phyloP scores from a whole-genome alignment of 495 filamentous ascomycete species.

The Parathielavia appendiculata region DNA sequence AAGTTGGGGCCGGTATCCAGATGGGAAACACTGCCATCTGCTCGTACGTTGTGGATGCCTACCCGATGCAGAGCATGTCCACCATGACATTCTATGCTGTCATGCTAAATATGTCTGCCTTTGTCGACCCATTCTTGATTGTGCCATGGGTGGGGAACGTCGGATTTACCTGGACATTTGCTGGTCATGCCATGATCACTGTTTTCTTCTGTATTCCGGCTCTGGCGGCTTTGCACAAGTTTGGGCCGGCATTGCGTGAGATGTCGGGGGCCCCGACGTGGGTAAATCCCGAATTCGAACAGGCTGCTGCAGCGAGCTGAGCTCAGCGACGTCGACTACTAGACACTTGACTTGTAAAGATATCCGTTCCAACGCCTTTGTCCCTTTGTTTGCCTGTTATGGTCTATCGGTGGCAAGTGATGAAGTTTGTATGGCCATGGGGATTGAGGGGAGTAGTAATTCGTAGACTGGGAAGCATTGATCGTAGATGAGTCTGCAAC shows the following conservation, averaged over 20 bases:
- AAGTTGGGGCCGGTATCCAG: slow-evolving; percentile 56
- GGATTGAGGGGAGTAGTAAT: no score
- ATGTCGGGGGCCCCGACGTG: slow-evolving; percentile 16
- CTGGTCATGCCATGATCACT: slow-evolving; percentile 49
- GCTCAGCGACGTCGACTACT: background rate
- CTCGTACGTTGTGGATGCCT: slow-evolving; percentile 55
- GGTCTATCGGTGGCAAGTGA: no score
- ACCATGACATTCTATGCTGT: slow-evolving; percentile 59
- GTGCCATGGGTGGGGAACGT: slow-evolving; percentile 46
- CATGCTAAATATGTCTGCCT: slow-evolving; percentile 50
- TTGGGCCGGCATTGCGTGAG: slow-evolving; percentile 29
- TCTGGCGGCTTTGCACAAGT: slow-evolving; percentile 43
- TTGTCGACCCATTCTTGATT: slow-evolving; percentile 52
- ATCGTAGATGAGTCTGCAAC: no score
- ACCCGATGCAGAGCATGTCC: slow-evolving; percentile 54
- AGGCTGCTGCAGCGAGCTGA: slow-evolving; percentile 1
- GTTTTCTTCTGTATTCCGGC: slow-evolving; percentile 40
- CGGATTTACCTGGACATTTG: slow-evolving; percentile 57
- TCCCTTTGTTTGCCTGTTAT: no score
- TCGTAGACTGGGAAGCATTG: no score
- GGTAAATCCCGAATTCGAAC: slow-evolving; percentile 23
- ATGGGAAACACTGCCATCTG: slow-evolving; percentile 55
- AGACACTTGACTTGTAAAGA: no score
- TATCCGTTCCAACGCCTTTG: no score
- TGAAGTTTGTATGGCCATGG: no score